Conservation (phyloP, 129 eudicot genomes). For the Oenanthe sinensis region DNA sequence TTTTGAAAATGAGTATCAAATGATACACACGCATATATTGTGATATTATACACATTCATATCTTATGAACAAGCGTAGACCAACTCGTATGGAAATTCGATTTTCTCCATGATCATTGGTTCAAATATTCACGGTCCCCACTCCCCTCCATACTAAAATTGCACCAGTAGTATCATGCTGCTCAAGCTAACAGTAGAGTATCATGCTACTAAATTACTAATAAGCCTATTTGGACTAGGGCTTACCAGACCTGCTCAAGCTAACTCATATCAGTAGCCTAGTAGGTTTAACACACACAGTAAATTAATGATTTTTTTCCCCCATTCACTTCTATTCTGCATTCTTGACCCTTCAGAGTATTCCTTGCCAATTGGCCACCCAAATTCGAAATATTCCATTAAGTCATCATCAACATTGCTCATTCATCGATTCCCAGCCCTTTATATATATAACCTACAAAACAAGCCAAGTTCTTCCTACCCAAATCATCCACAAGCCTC, state of each 20-base stretch:
- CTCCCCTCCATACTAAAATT: too few species aligned
- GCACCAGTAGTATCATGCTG: too few species aligned
- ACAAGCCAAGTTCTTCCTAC: neutral
- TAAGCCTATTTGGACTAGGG: neutral
- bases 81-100: neutral
- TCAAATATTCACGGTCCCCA: too few species aligned
- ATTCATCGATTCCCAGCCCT: neutral
- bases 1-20: too few species aligned
- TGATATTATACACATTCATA: too few species aligned
- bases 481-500: neutral
- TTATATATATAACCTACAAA: slow-evolving; percentile 1
- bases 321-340: slow-evolving; percentile 10
- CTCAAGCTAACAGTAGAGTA: neutral
- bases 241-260: neutral
- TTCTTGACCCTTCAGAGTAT: slow-evolving; percentile 10
- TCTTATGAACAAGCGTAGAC: too few species aligned
- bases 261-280: neutral
- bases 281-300: neutral
- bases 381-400: neutral
- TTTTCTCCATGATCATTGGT: too few species aligned
- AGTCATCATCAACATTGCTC: neutral
- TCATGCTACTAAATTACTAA: neutral
- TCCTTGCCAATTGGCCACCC: slow-evolving; percentile 12
- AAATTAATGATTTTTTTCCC: neutral
- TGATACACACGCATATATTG: too few species aligned